Evolutionary conservation across 2,329 filamentous ascomycete genomes (phyloP).

Genomic region (Thelonectria olida): DNA sequence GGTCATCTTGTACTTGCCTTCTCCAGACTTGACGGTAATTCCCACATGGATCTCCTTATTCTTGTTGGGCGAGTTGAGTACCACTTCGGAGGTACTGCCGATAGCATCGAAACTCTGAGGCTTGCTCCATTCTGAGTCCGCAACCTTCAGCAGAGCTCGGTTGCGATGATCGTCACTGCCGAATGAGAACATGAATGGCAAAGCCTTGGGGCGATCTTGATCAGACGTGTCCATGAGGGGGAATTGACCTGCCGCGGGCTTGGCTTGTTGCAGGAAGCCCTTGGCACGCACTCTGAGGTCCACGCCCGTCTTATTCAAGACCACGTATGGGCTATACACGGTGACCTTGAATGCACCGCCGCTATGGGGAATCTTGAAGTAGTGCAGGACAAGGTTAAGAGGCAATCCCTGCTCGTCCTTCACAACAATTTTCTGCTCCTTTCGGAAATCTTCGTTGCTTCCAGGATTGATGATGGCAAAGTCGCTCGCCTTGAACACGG

Average conservation of each 20-base stretch:
- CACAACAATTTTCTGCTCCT: slow-evolving; percentile 80
- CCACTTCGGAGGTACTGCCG: slow-evolving; percentile 88
- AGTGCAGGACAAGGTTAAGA: slow-evolving; percentile 86
- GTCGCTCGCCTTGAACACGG: slow-evolving; percentile 91
- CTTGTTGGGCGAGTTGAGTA: slow-evolving; percentile 76
- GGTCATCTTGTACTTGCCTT: slow-evolving; percentile 97
- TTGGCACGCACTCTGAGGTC: slow-evolving; percentile 90
- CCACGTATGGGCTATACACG: slow-evolving; percentile 92
- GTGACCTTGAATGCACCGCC: slow-evolving; percentile 97
- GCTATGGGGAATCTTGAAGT: slow-evolving; percentile 88
- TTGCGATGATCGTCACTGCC: slow-evolving; percentile 90
- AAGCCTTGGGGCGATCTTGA: slow-evolving; percentile 72
- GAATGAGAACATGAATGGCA: slow-evolving; percentile 97
- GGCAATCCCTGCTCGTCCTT: slow-evolving; percentile 86
- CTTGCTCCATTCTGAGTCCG: slow-evolving; percentile 94
- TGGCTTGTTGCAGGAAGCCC: slow-evolving; percentile 84
- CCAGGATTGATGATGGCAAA: slow-evolving; percentile 97
- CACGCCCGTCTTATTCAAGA: slow-evolving; percentile 94
- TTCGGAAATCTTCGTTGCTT: slow-evolving; percentile 85
- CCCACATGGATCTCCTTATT: slow-evolving; percentile 89
- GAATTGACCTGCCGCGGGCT: slow-evolving; percentile 83
- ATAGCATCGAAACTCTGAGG: slow-evolving; percentile 98
- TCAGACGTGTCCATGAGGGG: slow-evolving; percentile 61
- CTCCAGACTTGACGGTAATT: slow-evolving; percentile 86
- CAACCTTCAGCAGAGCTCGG: slow-evolving; percentile 85